phyloP scores from a whole-genome alignment of 2,329 filamentous ascomycete genomes.

The Ambrosiella cleistominuta region DNA sequence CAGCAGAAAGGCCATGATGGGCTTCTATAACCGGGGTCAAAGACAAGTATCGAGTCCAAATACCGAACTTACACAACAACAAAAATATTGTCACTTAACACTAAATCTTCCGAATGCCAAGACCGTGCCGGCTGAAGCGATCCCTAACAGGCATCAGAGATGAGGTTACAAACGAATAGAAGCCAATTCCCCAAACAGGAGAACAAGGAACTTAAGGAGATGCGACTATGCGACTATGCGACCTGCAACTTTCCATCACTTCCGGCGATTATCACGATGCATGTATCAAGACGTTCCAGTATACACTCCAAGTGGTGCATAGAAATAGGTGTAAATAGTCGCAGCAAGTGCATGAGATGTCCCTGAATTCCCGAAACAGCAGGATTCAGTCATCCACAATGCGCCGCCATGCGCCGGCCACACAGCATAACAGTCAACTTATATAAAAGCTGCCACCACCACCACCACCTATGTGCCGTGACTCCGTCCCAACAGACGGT shows the following conservation, averaged over 20 bases:
- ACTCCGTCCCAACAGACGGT: no score
- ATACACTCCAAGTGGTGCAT: neutral
- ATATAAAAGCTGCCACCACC: no score
- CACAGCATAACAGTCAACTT: no score
- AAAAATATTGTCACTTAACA: neutral
- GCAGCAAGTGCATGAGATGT: neutral
- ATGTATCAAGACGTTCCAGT: neutral
- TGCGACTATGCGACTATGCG: neutral
- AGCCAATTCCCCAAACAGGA: neutral
- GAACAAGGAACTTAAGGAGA: neutral
- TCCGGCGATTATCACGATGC: neutral
- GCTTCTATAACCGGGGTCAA: no score
- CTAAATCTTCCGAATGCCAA: neutral
- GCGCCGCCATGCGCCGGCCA: no score
- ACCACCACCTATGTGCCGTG: no score
- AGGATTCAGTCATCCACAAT: no score
- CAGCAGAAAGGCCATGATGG: no score
- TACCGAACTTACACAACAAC: neutral
- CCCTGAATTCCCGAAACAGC: no score
- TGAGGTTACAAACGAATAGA: neutral
- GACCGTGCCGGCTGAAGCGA: neutral
- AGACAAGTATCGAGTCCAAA: neutral
- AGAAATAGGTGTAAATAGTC: no score
- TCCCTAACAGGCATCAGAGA: neutral
- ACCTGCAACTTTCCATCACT: neutral